These are phyloP conservation scores for Chaetoscypha palmicola DNA, from an alignment of 2,329 filamentous ascomycete species.

Conservation along the genomic window DNA sequence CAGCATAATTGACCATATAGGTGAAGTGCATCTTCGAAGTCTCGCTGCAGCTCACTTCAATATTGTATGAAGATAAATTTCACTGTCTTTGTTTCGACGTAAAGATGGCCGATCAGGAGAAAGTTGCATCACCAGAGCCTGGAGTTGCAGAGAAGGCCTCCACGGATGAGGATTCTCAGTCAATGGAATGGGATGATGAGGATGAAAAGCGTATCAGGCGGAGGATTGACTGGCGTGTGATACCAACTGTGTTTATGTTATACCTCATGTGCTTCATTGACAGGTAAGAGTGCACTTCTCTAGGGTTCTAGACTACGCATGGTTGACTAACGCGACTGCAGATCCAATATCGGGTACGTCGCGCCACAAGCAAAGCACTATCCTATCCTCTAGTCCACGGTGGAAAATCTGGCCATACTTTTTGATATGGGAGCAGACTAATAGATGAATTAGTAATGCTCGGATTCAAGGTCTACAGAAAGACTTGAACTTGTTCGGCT, in stretches of 20 bases:
- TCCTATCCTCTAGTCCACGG: too few species aligned
- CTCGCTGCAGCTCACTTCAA: neutral
- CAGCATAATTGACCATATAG: neutral
- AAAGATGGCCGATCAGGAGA: constrained; percentile 7
- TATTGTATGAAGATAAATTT: neutral
- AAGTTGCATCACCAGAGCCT: neutral
- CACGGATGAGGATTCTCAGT: constrained; percentile 9
- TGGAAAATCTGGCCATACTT: too few species aligned
- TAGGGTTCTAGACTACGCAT: too few species aligned
- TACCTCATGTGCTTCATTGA: constrained; percentile 19
- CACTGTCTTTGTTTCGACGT: neutral
- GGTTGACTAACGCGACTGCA: too few species aligned
- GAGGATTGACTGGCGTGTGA: constrained; percentile 12
- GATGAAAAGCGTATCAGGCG: constrained; percentile 13
- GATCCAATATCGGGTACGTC: constrained; percentile 10
- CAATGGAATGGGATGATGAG: constrained; percentile 11
- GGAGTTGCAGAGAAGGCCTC: constrained; percentile 7
- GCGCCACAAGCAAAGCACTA: too few species aligned
- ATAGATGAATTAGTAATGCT: constrained; percentile 45
- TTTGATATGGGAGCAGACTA: too few species aligned
- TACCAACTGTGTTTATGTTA: constrained; percentile 12
- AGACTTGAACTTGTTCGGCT: constrained; percentile 44
- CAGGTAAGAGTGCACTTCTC: constrained; percentile 6
- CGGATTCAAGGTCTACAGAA: constrained; percentile 55
- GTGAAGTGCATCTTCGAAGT: neutral